These are phyloP conservation scores for Zasmidium citrigriseum DNA, from an alignment of 2,329 filamentous ascomycete genomes.

Conservation along the genomic window DNA sequence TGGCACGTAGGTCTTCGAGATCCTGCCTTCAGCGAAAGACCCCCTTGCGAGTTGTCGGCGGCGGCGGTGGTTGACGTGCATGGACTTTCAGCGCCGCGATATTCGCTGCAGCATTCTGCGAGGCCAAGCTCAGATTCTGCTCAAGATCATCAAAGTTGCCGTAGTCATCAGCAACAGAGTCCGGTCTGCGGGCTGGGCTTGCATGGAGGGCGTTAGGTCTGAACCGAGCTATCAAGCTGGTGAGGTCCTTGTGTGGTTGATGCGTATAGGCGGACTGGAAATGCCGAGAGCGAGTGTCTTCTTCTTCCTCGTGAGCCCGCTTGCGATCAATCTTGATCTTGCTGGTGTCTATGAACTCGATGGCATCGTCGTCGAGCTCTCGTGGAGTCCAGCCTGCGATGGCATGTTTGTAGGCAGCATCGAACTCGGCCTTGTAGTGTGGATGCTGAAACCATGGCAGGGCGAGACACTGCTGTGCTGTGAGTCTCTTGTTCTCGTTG, in stretches of 20 bases:
- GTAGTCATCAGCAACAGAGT: neutral
- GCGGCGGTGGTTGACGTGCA: neutral
- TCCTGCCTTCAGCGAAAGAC: neutral
- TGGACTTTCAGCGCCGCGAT: neutral
- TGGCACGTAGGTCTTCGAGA: too few species aligned
- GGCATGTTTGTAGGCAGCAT: conserved; percentile 52
- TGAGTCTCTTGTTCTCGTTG: conserved; percentile 53
- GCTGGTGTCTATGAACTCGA: conserved; percentile 22
- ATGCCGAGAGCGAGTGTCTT: conserved; percentile 10
- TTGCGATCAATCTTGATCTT: conserved; percentile 3
- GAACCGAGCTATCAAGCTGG: conserved; percentile 6
- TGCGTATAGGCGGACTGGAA: conserved; percentile 5
- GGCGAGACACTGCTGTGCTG: conserved; percentile 53
- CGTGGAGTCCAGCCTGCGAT: conserved; percentile 53
- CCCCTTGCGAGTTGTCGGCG: neutral
- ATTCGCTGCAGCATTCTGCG: neutral
- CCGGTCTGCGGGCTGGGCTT: conserved; percentile 8
- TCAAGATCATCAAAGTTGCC: neutral
- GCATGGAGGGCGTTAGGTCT: conserved; percentile 15
- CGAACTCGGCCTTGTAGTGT: conserved; percentile 48
- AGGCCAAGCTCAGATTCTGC: neutral
- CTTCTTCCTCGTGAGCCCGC: neutral
- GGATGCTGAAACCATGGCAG: conserved; percentile 60
- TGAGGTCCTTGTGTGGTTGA: neutral
- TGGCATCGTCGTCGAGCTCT: conserved; percentile 6